Percentiles rank a stretch among this genome's conserved stretches.
phyloP scores from a whole-genome alignment of 441 rosid genomes.

The Erodium chrysanthum region DNA sequence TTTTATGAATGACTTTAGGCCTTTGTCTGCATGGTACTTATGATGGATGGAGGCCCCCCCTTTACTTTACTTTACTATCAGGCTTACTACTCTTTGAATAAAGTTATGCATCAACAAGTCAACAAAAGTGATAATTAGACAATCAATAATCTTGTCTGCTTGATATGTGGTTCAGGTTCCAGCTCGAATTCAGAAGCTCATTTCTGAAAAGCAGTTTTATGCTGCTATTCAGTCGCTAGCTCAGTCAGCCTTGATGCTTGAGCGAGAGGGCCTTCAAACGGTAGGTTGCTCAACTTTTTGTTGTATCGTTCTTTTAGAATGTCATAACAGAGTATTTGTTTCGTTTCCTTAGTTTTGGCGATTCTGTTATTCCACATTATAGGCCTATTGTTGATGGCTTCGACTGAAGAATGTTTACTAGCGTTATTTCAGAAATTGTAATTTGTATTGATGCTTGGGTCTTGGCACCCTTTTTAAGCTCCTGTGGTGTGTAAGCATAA shows the following conservation, averaged over 20 bases:
- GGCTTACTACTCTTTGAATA: neutral
- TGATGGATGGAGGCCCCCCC: neutral
- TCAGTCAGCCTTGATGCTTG: slow-evolving; percentile 87
- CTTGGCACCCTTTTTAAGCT: neutral
- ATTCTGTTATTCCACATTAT: neutral
- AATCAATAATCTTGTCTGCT: slow-evolving; percentile 18
- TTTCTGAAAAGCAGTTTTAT: slow-evolving; percentile 80
- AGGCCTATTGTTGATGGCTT: neutral
- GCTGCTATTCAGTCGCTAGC: slow-evolving; percentile 86
- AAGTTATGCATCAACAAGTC: neutral
- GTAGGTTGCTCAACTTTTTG: slow-evolving; percentile 33
- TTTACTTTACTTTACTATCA: neutral
- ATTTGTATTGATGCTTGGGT: neutral
- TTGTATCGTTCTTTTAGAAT: neutral
- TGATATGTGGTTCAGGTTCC: slow-evolving; percentile 65
- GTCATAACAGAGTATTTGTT: neutral
- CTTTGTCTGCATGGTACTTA: neutral
- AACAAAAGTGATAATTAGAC: slow-evolving; percentile 4
- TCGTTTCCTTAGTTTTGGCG: slow-evolving; percentile 5
- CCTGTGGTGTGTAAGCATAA: neutral
- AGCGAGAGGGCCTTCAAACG: slow-evolving; percentile 96
- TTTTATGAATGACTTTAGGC: neutral
- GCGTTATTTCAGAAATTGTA: neutral
- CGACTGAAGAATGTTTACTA: neutral
- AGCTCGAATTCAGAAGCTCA: slow-evolving; percentile 81